Evolutionary conservation across 441 rosid species (phyloP), one percentile per base, ranked within the genome.

Genomic region (Kokia cookei): DNA sequence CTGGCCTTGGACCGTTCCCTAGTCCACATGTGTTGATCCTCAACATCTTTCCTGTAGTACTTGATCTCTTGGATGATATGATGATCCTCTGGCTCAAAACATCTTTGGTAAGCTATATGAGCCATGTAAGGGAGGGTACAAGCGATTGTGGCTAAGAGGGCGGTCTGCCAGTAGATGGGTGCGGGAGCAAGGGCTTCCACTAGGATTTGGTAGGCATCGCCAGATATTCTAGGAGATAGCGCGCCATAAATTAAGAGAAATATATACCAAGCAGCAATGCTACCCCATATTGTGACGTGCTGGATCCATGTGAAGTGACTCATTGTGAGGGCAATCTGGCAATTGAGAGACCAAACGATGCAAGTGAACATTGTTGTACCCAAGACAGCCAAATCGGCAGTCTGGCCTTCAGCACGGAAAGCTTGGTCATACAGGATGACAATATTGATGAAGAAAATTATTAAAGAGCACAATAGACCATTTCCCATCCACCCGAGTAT

Each of bases 261-360:
- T 65, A 91, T 66, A 81, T 86, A 94, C 99, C 99, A 96, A 26
- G 87, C 75, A 26, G 79, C 86, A 51, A 93, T 78, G 86, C 98
- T 96, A 48, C 98, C 98, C 97, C 97, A 92, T 74, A 96, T 90
- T 32, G 91, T 82, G 58, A 92, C 72, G 75, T 93, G 99, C 68
- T 96, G 99, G 81, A 93, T 93, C 99, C 99, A 96, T 69, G 99
- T 96, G 85, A 92, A 96, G 84, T 94, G 98, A 86, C 94, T 91
- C 88, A 96, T 88, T 2, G 91, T 91, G 63, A 96, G 93, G 0
- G 97, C 97, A 48, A 96, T 96, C 84, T 96, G 98, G 81, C 86
- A 89, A 75, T 96, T 96, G 73, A 96, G 97, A 22, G 90, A 90
- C 88, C 97, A 92, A n/a, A 96, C 83, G 69, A 96, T 90, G 87